Evolutionary conservation across 768 basidiomycete genomes (phyloP).

Genomic region (Sistotremastrum suecicum): DNA sequence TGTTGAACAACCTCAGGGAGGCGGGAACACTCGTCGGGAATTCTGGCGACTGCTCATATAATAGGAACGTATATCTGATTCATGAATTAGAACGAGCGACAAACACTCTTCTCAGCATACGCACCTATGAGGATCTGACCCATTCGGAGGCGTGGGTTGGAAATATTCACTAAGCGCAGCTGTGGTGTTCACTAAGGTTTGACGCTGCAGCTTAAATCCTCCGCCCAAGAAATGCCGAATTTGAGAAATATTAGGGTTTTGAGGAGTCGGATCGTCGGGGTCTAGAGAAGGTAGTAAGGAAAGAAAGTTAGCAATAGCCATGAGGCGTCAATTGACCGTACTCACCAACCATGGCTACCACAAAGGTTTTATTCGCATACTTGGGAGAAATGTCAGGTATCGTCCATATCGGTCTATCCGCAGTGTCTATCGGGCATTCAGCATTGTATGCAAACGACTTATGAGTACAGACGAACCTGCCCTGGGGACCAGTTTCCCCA

Average conservation of each 20-base stretch:
- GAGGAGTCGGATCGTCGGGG: constrained; percentile 39
- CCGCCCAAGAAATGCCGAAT: constrained; percentile 36
- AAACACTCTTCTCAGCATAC: too few relatives aligned
- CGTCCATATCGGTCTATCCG: too few relatives aligned
- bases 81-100: too few relatives aligned
- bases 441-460: too few relatives aligned
- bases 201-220: constrained; percentile 18
- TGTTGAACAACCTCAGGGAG: constrained; percentile 11
- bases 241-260: constrained; percentile 25
- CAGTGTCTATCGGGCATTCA: too few relatives aligned
- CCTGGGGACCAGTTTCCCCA: too few relatives aligned
- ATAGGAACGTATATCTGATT: too few relatives aligned
- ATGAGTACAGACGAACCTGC: too few relatives aligned
- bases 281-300: constrained; percentile 12
- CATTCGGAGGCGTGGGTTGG: constrained; percentile 28
- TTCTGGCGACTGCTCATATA: too few relatives aligned
- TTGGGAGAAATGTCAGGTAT: too few relatives aligned
- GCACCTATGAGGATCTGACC: constrained; percentile 29
- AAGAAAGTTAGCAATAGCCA: neutral
- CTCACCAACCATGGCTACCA: constrained; percentile 24
- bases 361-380: constrained; percentile 20
- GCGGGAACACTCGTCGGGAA: too few relatives aligned
- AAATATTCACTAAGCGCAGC: constrained; percentile 27
- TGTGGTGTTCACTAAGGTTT: constrained; percentile 21
- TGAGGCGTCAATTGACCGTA: neutral